These are phyloP conservation scores for Furcasterigmium sp. DNA, from an alignment of 2,329 filamentous ascomycete species.

Conservation along the genomic window DNA sequence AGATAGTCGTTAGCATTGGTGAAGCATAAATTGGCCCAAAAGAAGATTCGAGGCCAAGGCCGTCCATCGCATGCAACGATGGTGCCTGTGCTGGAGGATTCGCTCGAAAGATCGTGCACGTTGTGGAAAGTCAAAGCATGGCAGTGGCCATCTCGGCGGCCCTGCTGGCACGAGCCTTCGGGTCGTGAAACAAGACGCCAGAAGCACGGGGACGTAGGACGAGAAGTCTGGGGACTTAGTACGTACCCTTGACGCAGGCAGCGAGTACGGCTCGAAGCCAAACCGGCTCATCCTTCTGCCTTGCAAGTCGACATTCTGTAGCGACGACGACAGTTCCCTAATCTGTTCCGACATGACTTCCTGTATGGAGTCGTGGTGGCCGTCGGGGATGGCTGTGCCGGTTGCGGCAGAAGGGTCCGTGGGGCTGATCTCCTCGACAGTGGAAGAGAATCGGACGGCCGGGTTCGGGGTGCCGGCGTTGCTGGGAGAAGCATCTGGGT, in stretches of 20 bases:
- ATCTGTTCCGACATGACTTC: conserved; percentile 58
- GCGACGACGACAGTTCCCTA: conserved; percentile 63
- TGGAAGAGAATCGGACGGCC: conserved; percentile 67
- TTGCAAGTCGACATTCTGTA: conserved; percentile 73
- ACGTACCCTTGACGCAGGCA: conserved; percentile 78
- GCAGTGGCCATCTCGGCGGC: too few relatives aligned
- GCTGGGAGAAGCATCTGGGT: neutral
- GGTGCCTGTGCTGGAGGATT: too few relatives aligned
- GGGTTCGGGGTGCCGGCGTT: conserved; percentile 19
- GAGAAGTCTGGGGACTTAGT: conserved; percentile 1
- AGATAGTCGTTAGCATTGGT: conserved; percentile 18
- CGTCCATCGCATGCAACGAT: too few relatives aligned
- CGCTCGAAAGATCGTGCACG: too few relatives aligned
- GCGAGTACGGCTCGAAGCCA: conserved; percentile 83
- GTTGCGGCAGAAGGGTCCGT: conserved; percentile 35
- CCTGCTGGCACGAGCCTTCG: too few relatives aligned
- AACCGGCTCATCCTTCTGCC: conserved; percentile 80
- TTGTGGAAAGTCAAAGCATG: too few relatives aligned
- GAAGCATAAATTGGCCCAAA: too few relatives aligned
- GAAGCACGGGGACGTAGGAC: too few relatives aligned
- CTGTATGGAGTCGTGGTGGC: conserved; percentile 24
- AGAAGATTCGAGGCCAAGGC: too few relatives aligned
- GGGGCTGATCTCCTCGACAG: conserved; percentile 60
- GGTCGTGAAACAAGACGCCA: conserved; percentile 1
- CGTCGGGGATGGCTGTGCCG: conserved; percentile 14